Percentiles rank a stretch among this genome's conserved stretches.
Evolutionary conservation across 2,329 filamentous ascomycete genomes (phyloP).

Genomic region (Rhinocladiella mackenziei): DNA sequence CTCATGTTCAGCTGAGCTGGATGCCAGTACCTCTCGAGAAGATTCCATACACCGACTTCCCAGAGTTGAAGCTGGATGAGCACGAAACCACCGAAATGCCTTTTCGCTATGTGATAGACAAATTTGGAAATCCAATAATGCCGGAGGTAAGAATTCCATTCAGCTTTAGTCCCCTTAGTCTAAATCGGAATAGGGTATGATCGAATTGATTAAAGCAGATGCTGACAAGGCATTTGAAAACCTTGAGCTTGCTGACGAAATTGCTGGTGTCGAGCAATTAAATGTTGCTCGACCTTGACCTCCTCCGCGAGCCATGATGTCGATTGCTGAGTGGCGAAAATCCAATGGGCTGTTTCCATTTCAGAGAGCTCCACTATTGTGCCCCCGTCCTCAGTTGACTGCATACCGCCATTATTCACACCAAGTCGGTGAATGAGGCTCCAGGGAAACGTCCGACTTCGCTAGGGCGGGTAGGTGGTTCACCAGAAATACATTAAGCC

Average conservation of each 20-base stretch:
- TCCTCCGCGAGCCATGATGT: not conserved
- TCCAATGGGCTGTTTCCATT: too few relatives aligned
- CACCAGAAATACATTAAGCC: too few relatives aligned
- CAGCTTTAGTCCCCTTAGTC: slow-evolving; percentile 24
- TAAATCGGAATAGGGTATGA: slow-evolving; percentile 67
- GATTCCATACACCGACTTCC: slow-evolving; percentile 79
- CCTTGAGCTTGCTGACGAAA: slow-evolving; percentile 57
- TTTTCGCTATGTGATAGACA: slow-evolving; percentile 83
- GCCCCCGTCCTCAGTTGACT: too few relatives aligned
- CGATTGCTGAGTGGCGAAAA: too few relatives aligned
- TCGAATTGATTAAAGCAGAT: slow-evolving; percentile 87
- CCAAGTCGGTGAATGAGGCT: too few relatives aligned
- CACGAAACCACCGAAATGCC: slow-evolving; percentile 97
- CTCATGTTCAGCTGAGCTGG: slow-evolving; percentile 1
- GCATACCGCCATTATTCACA: too few relatives aligned
- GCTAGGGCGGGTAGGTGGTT: too few relatives aligned
- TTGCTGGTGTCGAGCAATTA: slow-evolving; percentile 16
- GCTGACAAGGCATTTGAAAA: slow-evolving; percentile 89
- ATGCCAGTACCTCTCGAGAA: slow-evolving; percentile 67
- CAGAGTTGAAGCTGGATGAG: slow-evolving; percentile 83
- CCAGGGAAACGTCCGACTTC: too few relatives aligned
- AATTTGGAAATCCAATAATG: slow-evolving; percentile 79
- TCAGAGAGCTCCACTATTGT: too few relatives aligned
- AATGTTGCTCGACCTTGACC: slow-evolving; percentile 12
- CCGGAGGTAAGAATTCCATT: slow-evolving; percentile 63